A percentile compares a stretch with the other conserved stretches of the same genome.
Conservation (phyloP, 352 stramenopile genomes). For the Phytophthora niederhauseri region DNA sequence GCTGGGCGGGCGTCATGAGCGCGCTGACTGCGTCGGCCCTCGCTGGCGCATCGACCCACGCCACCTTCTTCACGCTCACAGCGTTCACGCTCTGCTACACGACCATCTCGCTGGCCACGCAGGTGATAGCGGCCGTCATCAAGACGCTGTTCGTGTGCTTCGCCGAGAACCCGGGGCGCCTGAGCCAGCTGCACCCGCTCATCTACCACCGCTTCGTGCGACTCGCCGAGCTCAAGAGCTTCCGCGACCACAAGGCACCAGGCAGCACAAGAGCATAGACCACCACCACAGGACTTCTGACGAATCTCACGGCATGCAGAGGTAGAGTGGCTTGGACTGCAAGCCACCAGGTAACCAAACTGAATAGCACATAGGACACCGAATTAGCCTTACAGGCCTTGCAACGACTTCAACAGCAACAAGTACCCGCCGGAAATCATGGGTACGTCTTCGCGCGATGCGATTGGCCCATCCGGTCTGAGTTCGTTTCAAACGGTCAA, state of each 20-base stretch:
- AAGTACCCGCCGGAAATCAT: constrained; percentile 10
- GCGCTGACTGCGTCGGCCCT: constrained; percentile 68
- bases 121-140: constrained; percentile 75
- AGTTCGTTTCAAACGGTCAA: constrained; percentile 15
- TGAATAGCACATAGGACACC: constrained; percentile 30
- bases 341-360: neutral
- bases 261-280: constrained; percentile 21
- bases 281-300: constrained; percentile 1
- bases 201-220: constrained; percentile 90
- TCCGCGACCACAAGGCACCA: constrained; percentile 73
- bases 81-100: constrained; percentile 85
- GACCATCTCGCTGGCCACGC: constrained; percentile 75
- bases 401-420: neutral
- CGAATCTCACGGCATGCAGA: neutral
- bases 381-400: neutral
- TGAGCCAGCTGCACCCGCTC: constrained; percentile 84
- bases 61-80: constrained; percentile 75
- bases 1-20: constrained; percentile 82
- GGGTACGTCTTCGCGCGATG: constrained; percentile 11
- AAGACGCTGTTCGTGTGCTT: constrained; percentile 92
- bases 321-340: constrained; percentile 12
- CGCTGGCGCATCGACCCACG: constrained; percentile 51
- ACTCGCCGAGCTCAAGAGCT: constrained; percentile 86
- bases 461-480: constrained; percentile 24
- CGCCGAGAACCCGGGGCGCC: constrained; percentile 72